Percentiles rank a stretch among this genome's conserved stretches.
Evolutionary conservation across 2,329 filamentous ascomycete genomes (phyloP).

Genomic region (Fusarium paranaense): DNA sequence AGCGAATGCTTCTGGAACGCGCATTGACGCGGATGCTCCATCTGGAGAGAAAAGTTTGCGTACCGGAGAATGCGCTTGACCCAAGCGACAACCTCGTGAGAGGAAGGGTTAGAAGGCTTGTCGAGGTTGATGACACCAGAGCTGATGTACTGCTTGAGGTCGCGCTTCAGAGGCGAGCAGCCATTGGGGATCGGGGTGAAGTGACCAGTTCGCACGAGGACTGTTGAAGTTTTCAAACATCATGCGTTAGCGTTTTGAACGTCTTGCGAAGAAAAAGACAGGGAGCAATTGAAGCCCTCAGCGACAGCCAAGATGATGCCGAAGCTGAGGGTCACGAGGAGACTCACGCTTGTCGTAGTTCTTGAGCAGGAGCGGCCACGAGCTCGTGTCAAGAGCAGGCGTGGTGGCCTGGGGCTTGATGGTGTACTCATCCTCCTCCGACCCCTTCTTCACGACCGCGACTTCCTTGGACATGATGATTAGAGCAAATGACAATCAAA

Average conservation of each 20-base stretch:
- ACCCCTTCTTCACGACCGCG: slow-evolving; percentile 47
- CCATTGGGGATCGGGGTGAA: slow-evolving; percentile 97
- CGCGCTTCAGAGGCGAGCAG: slow-evolving; percentile 90
- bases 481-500: slow-evolving; percentile 7
- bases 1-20: slow-evolving; percentile 20
- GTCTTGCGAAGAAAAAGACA: background rate
- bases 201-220: slow-evolving; percentile 93
- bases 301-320: background rate
- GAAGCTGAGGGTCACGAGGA: background rate
- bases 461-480: slow-evolving; percentile 61
- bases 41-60: slow-evolving; percentile 35
- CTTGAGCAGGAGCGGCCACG: slow-evolving; percentile 94
- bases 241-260: slow-evolving; percentile 28
- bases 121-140: slow-evolving; percentile 96
- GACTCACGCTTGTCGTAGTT: slow-evolving; percentile 91
- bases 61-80: slow-evolving; percentile 96
- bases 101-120: slow-evolving; percentile 92
- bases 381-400: slow-evolving; percentile 84
- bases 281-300: slow-evolving; percentile 12
- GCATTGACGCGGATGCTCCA: slow-evolving; percentile 19
- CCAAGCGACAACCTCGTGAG: slow-evolving; percentile 99
- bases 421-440: slow-evolving; percentile 77
- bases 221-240: slow-evolving; percentile 57
- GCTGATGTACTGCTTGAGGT: slow-evolving; percentile 96
- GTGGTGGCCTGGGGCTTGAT: slow-evolving; percentile 92